phyloP scores from a whole-genome alignment of 345 rosid genomes.

The Arabis hirsuta region DNA sequence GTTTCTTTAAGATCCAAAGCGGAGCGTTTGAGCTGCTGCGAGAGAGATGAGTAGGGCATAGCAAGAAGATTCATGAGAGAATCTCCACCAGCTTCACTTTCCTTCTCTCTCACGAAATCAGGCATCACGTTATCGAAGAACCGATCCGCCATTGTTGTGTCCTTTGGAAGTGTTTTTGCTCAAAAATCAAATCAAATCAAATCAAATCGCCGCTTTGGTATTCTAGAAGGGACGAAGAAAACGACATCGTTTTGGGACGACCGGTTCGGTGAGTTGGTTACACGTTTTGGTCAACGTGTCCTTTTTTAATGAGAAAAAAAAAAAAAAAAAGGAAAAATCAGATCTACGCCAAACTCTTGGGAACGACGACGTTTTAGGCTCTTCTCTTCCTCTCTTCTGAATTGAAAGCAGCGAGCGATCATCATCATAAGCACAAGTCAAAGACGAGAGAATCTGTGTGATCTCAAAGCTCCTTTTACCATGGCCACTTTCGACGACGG shows the following conservation, averaged over 20 bases:
- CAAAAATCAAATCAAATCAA: neutral
- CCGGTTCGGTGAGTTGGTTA: conserved; percentile 42
- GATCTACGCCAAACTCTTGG: conserved; percentile 24
- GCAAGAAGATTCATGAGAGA: conserved; percentile 67
- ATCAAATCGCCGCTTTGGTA: conserved; percentile 8
- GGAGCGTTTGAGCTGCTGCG: conserved; percentile 61
- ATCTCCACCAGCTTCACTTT: conserved; percentile 38
- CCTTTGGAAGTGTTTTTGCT: neutral
- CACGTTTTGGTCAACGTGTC: conserved; percentile 44
- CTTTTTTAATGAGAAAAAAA: neutral
- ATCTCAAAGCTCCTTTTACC: conserved; percentile 19
- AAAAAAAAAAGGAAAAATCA: neutral
- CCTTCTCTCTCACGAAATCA: conserved; percentile 49
- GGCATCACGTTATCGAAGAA: conserved; percentile 73
- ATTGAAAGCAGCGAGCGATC: conserved; percentile 29
- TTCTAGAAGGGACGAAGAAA: neutral
- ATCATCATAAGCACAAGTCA: conserved; percentile 1
- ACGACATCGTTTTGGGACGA: conserved; percentile 12
- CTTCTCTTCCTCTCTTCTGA: conserved; percentile 27
- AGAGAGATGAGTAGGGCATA: conserved; percentile 63
- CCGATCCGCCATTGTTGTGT: conserved; percentile 60
- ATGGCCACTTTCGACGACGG: conserved; percentile 47
- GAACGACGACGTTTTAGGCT: conserved; percentile 16
- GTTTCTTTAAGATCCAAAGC: conserved; percentile 82
- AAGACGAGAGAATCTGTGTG: conserved; percentile 8